Evolutionary conservation across 2,329 filamentous ascomycete species (phyloP).

Genomic region (Aspergillus vadensis): DNA sequence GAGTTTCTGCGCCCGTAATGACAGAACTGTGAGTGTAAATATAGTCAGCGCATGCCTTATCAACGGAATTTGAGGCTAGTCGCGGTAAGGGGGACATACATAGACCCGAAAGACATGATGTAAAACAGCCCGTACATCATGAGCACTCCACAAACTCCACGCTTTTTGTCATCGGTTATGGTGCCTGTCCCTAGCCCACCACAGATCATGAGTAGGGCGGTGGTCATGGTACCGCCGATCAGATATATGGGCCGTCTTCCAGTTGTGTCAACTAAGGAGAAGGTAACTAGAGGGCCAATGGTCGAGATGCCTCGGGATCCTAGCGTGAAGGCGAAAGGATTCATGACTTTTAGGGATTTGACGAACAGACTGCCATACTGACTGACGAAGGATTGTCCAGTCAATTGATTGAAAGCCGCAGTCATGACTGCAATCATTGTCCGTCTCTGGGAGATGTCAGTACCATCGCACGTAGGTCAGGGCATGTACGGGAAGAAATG

Average conservation of each 20-base stretch:
- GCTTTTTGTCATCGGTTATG: slow-evolving; percentile 5
- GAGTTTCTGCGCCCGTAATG: neutral
- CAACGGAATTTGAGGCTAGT: neutral
- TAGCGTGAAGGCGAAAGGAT: neutral
- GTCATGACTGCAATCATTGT: slow-evolving; percentile 2
- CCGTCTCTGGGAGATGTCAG: neutral
- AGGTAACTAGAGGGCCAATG: neutral
- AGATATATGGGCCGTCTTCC: neutral
- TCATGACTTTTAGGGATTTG: slow-evolving; percentile 1
- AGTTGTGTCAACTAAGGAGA: neutral
- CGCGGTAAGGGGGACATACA: neutral
- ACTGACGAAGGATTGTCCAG: slow-evolving; percentile 1
- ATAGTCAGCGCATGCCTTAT: neutral
- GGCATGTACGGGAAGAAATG: neutral
- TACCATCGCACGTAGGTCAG: neutral
- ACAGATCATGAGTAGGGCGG: neutral
- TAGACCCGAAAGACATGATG: slow-evolving; percentile 5
- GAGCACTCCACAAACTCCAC: slow-evolving; percentile 1
- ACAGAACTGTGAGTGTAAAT: neutral
- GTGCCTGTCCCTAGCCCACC: neutral
- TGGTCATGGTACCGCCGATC: neutral
- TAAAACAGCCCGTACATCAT: slow-evolving; percentile 6
- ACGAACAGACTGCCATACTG: slow-evolving; percentile 2
- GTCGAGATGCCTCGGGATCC: neutral
- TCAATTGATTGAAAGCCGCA: neutral